Evolutionary conservation across 768 basidiomycete genomes (phyloP), one percentile per base, ranked within the genome.

Genomic region (Trametes villosa): DNA sequence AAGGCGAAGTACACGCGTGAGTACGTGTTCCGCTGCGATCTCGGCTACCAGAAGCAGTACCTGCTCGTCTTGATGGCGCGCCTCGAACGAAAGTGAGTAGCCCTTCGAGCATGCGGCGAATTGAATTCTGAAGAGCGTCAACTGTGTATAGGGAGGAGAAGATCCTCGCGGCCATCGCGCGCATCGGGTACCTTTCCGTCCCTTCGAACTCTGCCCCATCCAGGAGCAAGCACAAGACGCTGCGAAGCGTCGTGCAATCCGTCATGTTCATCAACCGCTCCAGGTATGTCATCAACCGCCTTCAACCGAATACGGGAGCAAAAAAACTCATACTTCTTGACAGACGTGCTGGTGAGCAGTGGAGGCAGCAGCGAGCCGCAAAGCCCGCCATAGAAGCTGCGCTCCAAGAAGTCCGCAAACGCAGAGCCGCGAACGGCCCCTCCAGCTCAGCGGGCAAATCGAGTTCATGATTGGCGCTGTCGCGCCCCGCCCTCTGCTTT

Each of bases 1-100:
- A 96, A 98, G 72, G 89, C 91, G 55, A 94, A 93, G 70, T 96
- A 88, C 74, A 89, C 85, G 3, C 83, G 96, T 26, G 97, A 99
- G 76, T 84, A 87, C 11, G 80, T 81, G 0, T 84, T 97, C 79
- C 84, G 96, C 33, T 79, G 79, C 59, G 87, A 87, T 66, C 79
- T 98, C 45, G 79, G 81, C 17, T 87, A 94, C 68, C 97, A 98
- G 77, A 99, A 99, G 71, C 78, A 83, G 47, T 98, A 98, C 71
- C 79, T 98, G 12, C 77, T 95, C 9, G 75, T 86, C 3, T 78
- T 96, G n/a, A 75, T 97, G 26, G 71, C 82, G 22, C 81, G 83
- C 58, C 85, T 87, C 57, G 88, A 92, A 76, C 83, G 81, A 68
- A 88, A 86, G 92, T 92, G 51, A 63, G 81, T 60, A 11, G 27